phyloP scores from a whole-genome alignment of 208 protist species.

The Acanthamoeba quina region DNA sequence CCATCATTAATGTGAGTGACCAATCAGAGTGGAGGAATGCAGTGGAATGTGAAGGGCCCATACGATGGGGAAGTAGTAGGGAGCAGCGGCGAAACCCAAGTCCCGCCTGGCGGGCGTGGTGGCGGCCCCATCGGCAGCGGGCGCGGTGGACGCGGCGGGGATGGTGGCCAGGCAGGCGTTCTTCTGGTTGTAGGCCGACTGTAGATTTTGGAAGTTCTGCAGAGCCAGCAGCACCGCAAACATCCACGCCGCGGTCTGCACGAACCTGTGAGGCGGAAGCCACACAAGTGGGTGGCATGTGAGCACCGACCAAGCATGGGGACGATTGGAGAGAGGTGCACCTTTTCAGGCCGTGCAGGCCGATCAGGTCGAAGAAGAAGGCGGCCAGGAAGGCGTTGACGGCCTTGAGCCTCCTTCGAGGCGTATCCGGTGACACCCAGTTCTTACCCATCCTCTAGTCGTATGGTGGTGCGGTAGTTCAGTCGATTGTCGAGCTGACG shows the following conservation, averaged over 20 bases:
- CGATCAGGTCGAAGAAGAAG: constrained; percentile 28
- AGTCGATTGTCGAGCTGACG: no score
- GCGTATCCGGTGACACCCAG: background rate
- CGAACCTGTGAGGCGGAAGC: background rate
- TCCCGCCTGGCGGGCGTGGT: background rate
- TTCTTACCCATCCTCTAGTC: background rate
- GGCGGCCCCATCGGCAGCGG: background rate
- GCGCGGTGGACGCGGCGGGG: background rate
- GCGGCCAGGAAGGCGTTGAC: background rate
- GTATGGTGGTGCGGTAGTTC: no score
- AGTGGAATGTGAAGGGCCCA: background rate
- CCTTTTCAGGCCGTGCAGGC: background rate
- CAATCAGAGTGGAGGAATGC: no score
- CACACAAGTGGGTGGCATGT: no score
- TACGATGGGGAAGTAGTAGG: constrained; percentile 4
- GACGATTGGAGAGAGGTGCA: background rate
- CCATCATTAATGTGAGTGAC: no score
- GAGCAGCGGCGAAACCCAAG: background rate
- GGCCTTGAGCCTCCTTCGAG: constrained; percentile 7
- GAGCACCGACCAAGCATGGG: no score
- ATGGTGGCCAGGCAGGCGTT: constrained; percentile 26
- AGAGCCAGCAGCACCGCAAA: constrained; percentile 27
- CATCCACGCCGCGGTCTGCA: constrained; percentile 10
- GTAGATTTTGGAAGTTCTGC: constrained; percentile 37
- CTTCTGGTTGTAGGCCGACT: constrained; percentile 29